Conservation (phyloP, 2,329 filamentous ascomycete species). For the Phaeosphaeria sp. region DNA sequence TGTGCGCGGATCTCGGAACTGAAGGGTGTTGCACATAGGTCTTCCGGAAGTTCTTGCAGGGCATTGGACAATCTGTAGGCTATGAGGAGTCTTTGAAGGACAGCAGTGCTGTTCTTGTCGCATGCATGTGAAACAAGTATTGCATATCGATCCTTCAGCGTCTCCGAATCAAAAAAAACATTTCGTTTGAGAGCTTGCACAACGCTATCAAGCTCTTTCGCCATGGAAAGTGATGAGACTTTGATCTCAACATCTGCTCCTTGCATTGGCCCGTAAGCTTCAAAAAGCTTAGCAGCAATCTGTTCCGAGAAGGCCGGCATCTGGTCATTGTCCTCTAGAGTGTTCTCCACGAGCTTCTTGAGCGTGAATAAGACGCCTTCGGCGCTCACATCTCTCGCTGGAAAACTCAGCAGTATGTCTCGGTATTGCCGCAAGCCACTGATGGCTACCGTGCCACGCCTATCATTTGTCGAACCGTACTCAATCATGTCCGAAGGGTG, state of each 20-base stretch:
- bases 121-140: constrained; percentile 39
- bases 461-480: constrained; percentile 58
- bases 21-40: constrained; percentile 24
- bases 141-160: constrained; percentile 38
- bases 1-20: constrained; percentile 28
- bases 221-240: neutral
- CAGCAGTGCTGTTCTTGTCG: constrained; percentile 17
- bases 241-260: neutral
- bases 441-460: constrained; percentile 49
- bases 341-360: constrained; percentile 42
- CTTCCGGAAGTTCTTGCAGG: constrained; percentile 21
- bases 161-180: constrained; percentile 33
- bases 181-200: constrained; percentile 25
- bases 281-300: constrained; percentile 27
- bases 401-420: constrained; percentile 24
- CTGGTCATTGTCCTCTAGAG: constrained; percentile 32
- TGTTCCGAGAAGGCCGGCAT: constrained; percentile 28
- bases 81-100: constrained; percentile 36
- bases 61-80: constrained; percentile 36
- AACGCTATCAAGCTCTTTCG: constrained; percentile 11
- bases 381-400: constrained; percentile 27
- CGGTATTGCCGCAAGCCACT: constrained; percentile 28
- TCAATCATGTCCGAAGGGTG: constrained; percentile 66
- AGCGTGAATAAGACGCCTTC: constrained; percentile 44
- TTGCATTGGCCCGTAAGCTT: constrained; percentile 17